Evolutionary conservation across 148 eudicot genomes (phyloP).

Genomic region (Vaccinium corymbosum): DNA sequence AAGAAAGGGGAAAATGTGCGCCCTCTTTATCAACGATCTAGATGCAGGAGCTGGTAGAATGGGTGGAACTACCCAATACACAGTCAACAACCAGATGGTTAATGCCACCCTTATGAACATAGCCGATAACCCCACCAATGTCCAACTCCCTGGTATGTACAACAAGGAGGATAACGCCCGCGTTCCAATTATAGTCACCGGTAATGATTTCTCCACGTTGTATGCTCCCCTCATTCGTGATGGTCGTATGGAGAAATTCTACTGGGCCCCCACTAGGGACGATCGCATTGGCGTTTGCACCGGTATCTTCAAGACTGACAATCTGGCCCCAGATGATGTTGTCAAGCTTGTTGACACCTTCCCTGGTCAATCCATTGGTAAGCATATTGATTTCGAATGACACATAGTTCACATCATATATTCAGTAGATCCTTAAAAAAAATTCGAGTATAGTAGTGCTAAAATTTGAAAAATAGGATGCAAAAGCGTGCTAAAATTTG

Average conservation of each 20-base stretch:
- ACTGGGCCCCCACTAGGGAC: conserved; percentile 38
- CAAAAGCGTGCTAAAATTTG: not conserved
- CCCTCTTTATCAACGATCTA: conserved; percentile 34
- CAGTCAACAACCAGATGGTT: conserved; percentile 39
- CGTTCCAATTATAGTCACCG: conserved; percentile 32
- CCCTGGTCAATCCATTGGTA: conserved; percentile 41
- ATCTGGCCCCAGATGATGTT: conserved; percentile 19
- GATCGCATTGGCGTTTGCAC: conserved; percentile 32
- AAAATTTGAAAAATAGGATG: not conserved
- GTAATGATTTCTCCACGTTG: conserved; percentile 35
- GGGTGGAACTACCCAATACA: conserved; percentile 37
- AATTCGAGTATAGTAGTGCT: not conserved
- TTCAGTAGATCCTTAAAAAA: not conserved
- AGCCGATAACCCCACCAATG: conserved; percentile 35
- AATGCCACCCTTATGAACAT: conserved; percentile 41
- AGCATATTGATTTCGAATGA: conserved; percentile 5
- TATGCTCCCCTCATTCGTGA: conserved; percentile 37
- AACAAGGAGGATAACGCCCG: conserved; percentile 37
- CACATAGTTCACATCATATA: not conserved
- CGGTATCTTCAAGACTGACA: conserved; percentile 27
- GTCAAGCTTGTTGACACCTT: conserved; percentile 32
- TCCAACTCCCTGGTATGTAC: conserved; percentile 42
- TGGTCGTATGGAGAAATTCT: conserved; percentile 37
- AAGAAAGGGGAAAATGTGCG: conserved; percentile 38
- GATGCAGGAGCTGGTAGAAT: conserved; percentile 39